Evolutionary conservation across 2,329 filamentous ascomycete species (phyloP).

Genomic region (Aurifilum marmelostoma): DNA sequence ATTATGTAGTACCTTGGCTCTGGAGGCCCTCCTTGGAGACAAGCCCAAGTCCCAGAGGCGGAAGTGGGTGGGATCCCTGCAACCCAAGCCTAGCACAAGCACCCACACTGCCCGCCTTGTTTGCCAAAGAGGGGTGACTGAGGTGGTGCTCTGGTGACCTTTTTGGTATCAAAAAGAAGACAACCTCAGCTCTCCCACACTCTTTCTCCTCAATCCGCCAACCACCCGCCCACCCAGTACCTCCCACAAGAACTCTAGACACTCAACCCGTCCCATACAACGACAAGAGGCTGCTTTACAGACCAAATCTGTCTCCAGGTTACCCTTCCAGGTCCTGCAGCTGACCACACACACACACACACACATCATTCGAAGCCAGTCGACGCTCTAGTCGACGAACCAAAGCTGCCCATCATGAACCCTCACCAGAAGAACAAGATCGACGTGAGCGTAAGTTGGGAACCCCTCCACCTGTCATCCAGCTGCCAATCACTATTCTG

Average conservation of each 20-base stretch:
- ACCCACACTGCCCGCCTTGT: background rate
- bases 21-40: background rate
- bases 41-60: background rate
- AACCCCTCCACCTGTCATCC: slow-evolving; percentile 17
- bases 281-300: background rate
- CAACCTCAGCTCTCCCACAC: slow-evolving; percentile 14
- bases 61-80: background rate
- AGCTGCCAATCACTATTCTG: no score
- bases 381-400: background rate
- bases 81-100: background rate
- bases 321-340: background rate
- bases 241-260: slow-evolving; percentile 6
- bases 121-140: slow-evolving; percentile 6
- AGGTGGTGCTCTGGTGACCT: slow-evolving; percentile 11
- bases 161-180: slow-evolving; percentile 11
- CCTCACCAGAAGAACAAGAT: slow-evolving; percentile 98
- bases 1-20: background rate
- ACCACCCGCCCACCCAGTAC: slow-evolving; percentile 1
- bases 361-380: background rate
- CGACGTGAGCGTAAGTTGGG: slow-evolving; percentile 80
- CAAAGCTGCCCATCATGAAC: slow-evolving; percentile 67
- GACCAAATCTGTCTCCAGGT: background rate
- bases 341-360: slow-evolving; percentile 16
- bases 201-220: background rate
- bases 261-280: background rate